Evolutionary conservation across 495 filamentous ascomycete genomes (phyloP), one percentile per base, ranked within the genome.

Genomic region (Penicillium goetzii): DNA sequence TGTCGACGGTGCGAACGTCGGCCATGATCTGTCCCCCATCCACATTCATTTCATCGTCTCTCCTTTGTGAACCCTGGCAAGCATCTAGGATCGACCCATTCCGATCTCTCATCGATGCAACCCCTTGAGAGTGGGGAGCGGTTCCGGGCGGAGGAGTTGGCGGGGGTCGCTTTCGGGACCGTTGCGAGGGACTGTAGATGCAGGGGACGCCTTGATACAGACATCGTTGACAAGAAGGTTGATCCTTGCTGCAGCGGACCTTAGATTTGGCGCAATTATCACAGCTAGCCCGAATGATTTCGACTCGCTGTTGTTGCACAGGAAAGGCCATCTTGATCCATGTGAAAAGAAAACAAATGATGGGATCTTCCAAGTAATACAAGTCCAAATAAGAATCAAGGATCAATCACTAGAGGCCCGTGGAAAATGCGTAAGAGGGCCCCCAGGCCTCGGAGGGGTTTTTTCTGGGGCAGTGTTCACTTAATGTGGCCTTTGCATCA

Each of bases 181-280:
- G 56, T 45, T 58, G 56, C 17, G 56, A 58, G 56, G 56, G 56
- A 58, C 56, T 58, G 56, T 58, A 58, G 23, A 58, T 41, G 56
- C 56, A 58, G 12, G 56, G 36, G 34, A 58, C 56, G 38, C 56
- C 56, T 58, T 58, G 56, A 45, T 58, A 58, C 56, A 58, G 7
- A 28, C 56, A 58, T 21, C 56, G 56, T 58, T 58, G 56, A 45
- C 56, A 58, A 38, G 56, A 58, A 14, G 56, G 56, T 58, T 58
- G 56, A 58, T 58, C 56, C 56, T 58, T 58, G 36, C 56, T 58
- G 56, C 56, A 58, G 36, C 56, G 56, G 30, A 58, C 56, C 25
- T 58, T 58, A 3, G 56, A 58, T 41, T 47, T 58, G 21, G 56
- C 56, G 23, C 56, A 58, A 32, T 58, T 58, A 41, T 58, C 43